Evolutionary conservation across 805 yeast species (phyloP).

Genomic region (Dipodascus albidus): DNA sequence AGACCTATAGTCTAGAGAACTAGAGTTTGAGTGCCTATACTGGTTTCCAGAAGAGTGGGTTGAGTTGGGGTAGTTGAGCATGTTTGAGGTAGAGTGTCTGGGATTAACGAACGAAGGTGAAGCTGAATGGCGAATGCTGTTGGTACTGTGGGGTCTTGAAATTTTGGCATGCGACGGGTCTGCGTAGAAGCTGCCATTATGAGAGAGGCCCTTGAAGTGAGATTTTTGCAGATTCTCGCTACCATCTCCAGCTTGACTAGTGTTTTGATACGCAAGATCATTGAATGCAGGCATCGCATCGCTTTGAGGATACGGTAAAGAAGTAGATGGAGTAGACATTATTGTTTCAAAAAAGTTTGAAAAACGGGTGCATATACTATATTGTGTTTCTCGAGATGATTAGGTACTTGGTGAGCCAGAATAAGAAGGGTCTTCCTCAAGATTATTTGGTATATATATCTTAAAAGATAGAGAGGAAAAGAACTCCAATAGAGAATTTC

Average conservation of each 20-base stretch:
- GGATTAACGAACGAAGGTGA: neutral
- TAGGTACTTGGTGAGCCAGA: too few relatives aligned
- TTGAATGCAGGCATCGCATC: neutral
- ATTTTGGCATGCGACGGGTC: neutral
- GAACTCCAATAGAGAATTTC: neutral
- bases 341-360: too few relatives aligned
- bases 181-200: neutral
- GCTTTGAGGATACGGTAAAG: neutral
- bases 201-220: neutral
- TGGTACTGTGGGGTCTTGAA: neutral
- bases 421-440: too few relatives aligned
- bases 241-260: too few relatives aligned
- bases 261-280: neutral
- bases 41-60: neutral
- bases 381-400: too few relatives aligned
- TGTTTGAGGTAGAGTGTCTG: neutral
- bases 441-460: too few relatives aligned
- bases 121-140: neutral
- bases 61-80: neutral
- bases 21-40: neutral
- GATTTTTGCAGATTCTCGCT: neutral
- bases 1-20: neutral
- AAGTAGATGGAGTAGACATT: neutral
- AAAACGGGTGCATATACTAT: too few relatives aligned
- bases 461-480: neutral